phyloP scores from a whole-genome alignment of 2,329 filamentous ascomycete species.

The Septoria linicola region DNA sequence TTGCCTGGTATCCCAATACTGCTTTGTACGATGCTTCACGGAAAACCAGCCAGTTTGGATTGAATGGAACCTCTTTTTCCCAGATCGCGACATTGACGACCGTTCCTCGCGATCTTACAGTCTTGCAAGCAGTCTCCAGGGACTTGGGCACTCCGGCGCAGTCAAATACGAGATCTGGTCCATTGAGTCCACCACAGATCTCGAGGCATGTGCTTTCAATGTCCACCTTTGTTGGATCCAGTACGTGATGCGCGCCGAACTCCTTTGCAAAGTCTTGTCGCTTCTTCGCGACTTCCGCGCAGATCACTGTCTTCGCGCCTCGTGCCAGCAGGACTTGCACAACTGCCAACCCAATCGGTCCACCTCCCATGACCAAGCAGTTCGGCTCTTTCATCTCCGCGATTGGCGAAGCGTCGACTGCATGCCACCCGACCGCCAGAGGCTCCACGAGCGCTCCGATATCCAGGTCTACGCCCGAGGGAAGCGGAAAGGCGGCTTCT shows the following conservation, averaged over 20 bases:
- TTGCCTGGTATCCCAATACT: slow-evolving; percentile 51
- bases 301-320: slow-evolving; percentile 56
- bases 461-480: slow-evolving; percentile 53
- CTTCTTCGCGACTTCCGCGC: slow-evolving; percentile 55
- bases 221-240: slow-evolving; percentile 55
- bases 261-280: slow-evolving; percentile 53
- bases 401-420: slow-evolving; percentile 52
- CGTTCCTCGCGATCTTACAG: slow-evolving; percentile 55
- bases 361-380: slow-evolving; percentile 59
- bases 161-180: slow-evolving; percentile 61
- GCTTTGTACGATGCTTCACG: slow-evolving; percentile 55
- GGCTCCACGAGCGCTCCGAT: slow-evolving; percentile 63
- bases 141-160: slow-evolving; percentile 58
- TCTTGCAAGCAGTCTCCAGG: slow-evolving; percentile 46
- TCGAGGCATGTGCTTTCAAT: slow-evolving; percentile 48
- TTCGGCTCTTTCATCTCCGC: slow-evolving; percentile 44
- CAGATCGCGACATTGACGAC: slow-evolving; percentile 66
- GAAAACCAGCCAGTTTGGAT: slow-evolving; percentile 55
- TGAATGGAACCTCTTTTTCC: slow-evolving; percentile 56
- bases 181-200: slow-evolving; percentile 49
- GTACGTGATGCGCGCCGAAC: slow-evolving; percentile 57
- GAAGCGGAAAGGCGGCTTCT: slow-evolving; percentile 51
- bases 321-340: slow-evolving; percentile 58
- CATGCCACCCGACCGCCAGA: slow-evolving; percentile 64
- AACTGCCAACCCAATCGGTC: slow-evolving; percentile 61